Conservation (phyloP, 2,329 filamentous ascomycete species). For the Xylariaceae sp. region DNA sequence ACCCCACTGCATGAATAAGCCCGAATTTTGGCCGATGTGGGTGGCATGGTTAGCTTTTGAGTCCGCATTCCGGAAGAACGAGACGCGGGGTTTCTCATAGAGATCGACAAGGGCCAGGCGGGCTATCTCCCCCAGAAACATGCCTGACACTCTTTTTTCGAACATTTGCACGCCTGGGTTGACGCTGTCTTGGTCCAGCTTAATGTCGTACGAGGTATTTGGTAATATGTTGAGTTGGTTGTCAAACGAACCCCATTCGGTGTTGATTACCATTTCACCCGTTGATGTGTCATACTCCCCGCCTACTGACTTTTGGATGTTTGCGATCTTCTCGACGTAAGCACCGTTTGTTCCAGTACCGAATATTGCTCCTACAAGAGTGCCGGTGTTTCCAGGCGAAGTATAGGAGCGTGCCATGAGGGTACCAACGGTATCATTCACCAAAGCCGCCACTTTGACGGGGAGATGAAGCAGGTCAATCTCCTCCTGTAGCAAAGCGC, state of each 20-base stretch:
- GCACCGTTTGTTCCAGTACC: constrained; percentile 96
- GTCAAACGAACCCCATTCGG: constrained; percentile 97
- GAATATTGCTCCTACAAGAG: constrained; percentile 92
- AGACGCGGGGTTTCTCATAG: constrained; percentile 58
- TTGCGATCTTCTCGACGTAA: constrained; percentile 86
- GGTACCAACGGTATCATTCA: constrained; percentile 96
- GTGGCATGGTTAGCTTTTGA: constrained; percentile 71
- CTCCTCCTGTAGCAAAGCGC: constrained; percentile 78
- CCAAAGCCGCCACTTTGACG: constrained; percentile 88
- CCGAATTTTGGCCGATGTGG: constrained; percentile 57
- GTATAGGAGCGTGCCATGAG: constrained; percentile 97
- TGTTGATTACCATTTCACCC: constrained; percentile 95
- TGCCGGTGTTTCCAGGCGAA: constrained; percentile 77
- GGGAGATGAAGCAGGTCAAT: constrained; percentile 82
- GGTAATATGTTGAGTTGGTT: constrained; percentile 86
- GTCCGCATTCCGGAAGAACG: constrained; percentile 72
- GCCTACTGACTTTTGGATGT: constrained; percentile 70
- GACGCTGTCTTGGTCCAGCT: constrained; percentile 71
- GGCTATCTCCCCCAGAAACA: constrained; percentile 95
- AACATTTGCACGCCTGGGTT: constrained; percentile 98
- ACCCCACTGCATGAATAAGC: constrained; percentile 76
- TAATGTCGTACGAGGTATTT: constrained; percentile 73
- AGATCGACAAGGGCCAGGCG: constrained; percentile 70
- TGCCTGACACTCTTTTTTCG: constrained; percentile 95
- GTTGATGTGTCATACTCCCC: constrained; percentile 72